phyloP scores from a whole-genome alignment of 2,329 filamentous ascomycete species.

The Penicillium sp. region DNA sequence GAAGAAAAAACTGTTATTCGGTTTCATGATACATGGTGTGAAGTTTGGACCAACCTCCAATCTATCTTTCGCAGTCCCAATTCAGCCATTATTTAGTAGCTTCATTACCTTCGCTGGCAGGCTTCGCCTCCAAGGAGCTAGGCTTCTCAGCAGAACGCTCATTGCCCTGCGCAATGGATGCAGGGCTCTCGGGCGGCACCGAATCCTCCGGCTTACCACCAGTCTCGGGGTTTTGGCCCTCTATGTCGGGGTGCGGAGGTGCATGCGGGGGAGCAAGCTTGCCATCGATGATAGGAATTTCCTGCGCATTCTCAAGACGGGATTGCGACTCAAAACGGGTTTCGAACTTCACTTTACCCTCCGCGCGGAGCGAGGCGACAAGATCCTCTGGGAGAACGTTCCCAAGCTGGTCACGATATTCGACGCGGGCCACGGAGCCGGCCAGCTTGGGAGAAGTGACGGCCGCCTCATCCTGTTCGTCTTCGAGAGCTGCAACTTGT shows the following conservation, averaged over 20 bases:
- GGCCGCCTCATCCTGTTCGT: constrained; percentile 18
- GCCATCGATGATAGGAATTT: constrained; percentile 53
- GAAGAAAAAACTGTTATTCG: constrained; percentile 6
- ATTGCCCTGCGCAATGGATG: constrained; percentile 38
- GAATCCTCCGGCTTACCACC: constrained; percentile 40
- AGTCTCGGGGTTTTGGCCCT: constrained; percentile 59
- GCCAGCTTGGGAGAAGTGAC: constrained; percentile 32
- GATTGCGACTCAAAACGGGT: constrained; percentile 95
- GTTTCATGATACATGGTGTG: constrained; percentile 23
- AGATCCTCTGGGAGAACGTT: constrained; percentile 82
- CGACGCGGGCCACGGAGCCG: constrained; percentile 73
- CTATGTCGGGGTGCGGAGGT: constrained; percentile 56
- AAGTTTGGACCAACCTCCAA: constrained; percentile 3
- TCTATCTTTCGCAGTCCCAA: constrained; percentile 1
- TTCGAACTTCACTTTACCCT: constrained; percentile 93
- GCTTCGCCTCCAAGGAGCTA: constrained; percentile 42
- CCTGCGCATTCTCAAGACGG: constrained; percentile 72
- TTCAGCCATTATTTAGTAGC: constrained; percentile 38
- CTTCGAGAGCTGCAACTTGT: neutral
- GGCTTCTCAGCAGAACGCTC: constrained; percentile 38
- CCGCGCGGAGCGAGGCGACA: constrained; percentile 65
- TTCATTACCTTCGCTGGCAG: constrained; percentile 49
- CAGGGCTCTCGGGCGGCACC: constrained; percentile 38
- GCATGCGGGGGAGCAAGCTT: constrained; percentile 53
- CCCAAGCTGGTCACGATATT: constrained; percentile 92